These are phyloP conservation scores for Pulveroboletus sp. DNA, from an alignment of 768 basidiomycete species.

Conservation along the genomic window DNA sequence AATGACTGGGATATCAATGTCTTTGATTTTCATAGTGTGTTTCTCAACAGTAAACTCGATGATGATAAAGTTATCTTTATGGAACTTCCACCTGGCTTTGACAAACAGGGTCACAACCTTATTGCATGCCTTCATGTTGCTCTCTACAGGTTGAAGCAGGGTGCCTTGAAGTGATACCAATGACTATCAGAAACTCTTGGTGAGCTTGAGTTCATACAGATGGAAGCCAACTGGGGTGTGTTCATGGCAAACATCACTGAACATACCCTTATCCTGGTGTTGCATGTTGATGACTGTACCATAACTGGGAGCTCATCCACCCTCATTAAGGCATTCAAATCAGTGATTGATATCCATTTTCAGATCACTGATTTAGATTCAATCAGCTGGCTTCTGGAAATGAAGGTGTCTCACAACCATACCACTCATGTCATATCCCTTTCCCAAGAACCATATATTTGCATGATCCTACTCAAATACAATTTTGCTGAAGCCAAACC, in stretches of 20 bases:
- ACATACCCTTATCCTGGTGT: neutral
- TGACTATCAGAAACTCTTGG: too few relatives aligned
- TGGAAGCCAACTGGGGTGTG: conserved; percentile 2
- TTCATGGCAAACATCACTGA: neutral
- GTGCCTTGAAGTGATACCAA: too few relatives aligned
- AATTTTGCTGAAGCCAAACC: neutral
- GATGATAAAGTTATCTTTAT: too few relatives aligned
- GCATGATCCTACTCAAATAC: neutral
- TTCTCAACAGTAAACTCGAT: too few relatives aligned
- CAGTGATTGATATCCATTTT: neutral
- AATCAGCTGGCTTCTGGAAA: neutral
- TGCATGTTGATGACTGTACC: conserved; percentile 4
- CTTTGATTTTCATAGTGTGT: too few relatives aligned
- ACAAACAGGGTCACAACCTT: too few relatives aligned
- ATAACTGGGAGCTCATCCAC: neutral
- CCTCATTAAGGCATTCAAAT: neutral
- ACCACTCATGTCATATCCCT: neutral
- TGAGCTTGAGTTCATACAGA: too few relatives aligned
- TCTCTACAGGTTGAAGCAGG: too few relatives aligned
- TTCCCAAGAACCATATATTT: neutral
- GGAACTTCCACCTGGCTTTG: too few relatives aligned
- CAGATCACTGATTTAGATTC: neutral
- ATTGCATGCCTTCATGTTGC: too few relatives aligned
- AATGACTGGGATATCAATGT: too few relatives aligned
- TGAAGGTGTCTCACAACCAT: neutral